Evolutionary conservation across 345 rosid genomes (phyloP).

Genomic region (rapeseed (Brassica napus)): DNA sequence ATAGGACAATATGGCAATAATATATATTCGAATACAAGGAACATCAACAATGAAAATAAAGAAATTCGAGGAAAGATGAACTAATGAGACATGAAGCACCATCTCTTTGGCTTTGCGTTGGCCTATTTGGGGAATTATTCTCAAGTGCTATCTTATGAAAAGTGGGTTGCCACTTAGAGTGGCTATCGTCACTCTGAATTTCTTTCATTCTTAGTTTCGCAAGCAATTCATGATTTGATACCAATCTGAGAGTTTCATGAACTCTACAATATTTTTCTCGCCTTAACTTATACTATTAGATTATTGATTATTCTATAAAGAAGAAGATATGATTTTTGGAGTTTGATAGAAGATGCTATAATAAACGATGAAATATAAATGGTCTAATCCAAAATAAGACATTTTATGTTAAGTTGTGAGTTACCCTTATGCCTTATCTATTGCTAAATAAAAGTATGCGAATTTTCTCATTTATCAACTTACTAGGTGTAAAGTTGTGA

Average conservation of each 20-base stretch:
- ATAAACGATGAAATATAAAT: neutral
- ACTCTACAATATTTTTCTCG: neutral
- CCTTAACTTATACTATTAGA: neutral
- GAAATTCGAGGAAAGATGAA: conserved; percentile 4
- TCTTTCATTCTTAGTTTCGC: neutral
- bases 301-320: neutral
- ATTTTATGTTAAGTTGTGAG: neutral
- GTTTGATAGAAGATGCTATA: neutral
- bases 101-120: conserved; percentile 16
- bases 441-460: neutral
- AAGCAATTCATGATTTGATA: conserved; percentile 1
- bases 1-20: neutral
- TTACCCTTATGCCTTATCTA: neutral
- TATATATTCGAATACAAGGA: conserved; percentile 10
- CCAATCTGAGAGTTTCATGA: neutral
- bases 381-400: neutral
- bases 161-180: conserved; percentile 35
- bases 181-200: conserved; percentile 27
- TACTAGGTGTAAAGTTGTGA: conserved; percentile 5
- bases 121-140: conserved; percentile 29
- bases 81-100: conserved; percentile 29
- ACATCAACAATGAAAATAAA: neutral
- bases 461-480: neutral
- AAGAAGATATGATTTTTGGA: neutral
- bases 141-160: conserved; percentile 26